Base-by-base conservation (phyloP, 306 rosid species). In the Lagenaria siceraria region DNA sequence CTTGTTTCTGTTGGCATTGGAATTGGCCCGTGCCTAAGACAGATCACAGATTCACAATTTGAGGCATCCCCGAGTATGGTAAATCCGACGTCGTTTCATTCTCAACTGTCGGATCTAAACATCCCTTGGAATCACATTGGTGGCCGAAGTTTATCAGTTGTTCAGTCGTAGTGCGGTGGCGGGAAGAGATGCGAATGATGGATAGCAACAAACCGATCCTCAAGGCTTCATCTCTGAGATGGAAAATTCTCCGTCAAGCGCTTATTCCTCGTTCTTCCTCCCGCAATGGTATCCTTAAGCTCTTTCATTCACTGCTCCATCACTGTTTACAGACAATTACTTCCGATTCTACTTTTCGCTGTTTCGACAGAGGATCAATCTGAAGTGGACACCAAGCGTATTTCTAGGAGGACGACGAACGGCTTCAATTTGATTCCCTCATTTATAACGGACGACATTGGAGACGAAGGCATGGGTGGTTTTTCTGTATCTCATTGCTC, bases 401-500 rank as follows among this genome's bases (percentile, higher is more conserved):
- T 92, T 83, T 90, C 97, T 12, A 84, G 98, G 85, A 92, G 85
- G 78, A 77, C 87, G 46, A 77, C 14, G 36, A 78, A 81, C 24
- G 98, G 97, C 79, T 95, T 95, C 85, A 89, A 95, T 86, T 83
- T 95, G 82, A 88, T 95, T 78, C 92, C 87, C 17, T 85, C 80
- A 78, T 83, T 63, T 48, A 65, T 84, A 69, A 40, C 83, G 19
- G 83, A 81, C 5, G 82, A 82, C 27, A 60, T 38, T 42, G 55
- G 25, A 54, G 77, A 42, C 17, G 22, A 68, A 18, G 14, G 35
- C 42, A 19, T 76, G 15, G 81, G 27, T 22, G 80, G 60, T 55
- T 61, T 35, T 25, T 25, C 74, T 22, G 58, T 42, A 75, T 65
- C 79, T 1, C 71, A 31, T 15, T 33, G 43, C 71, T 71, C 79